Percentiles rank a stretch among this genome's conserved stretches.
These are phyloP conservation scores for Xylaria digitata DNA, from an alignment of 2,329 filamentous ascomycete species.

Conservation along the genomic window DNA sequence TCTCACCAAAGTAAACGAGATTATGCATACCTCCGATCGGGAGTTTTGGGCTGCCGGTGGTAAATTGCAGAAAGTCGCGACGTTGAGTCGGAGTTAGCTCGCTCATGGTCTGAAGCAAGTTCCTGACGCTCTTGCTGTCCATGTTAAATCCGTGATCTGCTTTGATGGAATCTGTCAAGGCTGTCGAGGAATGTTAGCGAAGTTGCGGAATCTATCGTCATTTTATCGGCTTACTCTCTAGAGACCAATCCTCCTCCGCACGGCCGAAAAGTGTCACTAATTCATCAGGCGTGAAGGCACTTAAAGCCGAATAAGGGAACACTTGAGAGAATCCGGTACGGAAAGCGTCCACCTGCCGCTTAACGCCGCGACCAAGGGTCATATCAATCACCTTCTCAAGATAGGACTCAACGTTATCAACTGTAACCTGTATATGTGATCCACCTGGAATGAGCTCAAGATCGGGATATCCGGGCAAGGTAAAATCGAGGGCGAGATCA, in stretches of 20 bases:
- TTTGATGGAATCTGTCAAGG: slow-evolving; percentile 97
- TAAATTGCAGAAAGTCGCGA: slow-evolving; percentile 96
- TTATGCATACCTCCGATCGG: slow-evolving; percentile 87
- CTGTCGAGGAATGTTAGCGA: slow-evolving; percentile 58
- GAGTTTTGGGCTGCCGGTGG: slow-evolving; percentile 96
- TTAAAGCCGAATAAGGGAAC: slow-evolving; percentile 92
- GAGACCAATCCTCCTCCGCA: slow-evolving; percentile 94
- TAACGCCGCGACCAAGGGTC: slow-evolving; percentile 89
- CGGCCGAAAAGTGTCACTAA: slow-evolving; percentile 94
- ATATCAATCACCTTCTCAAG: slow-evolving; percentile 90
- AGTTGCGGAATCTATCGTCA: slow-evolving; percentile 33
- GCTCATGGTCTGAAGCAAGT: slow-evolving; percentile 94
- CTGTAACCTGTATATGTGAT: slow-evolving; percentile 78
- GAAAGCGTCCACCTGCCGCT: slow-evolving; percentile 91
- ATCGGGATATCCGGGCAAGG: slow-evolving; percentile 86
- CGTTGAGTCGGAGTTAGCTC: slow-evolving; percentile 79
- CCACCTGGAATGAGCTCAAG: slow-evolving; percentile 86
- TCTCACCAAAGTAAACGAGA: slow-evolving; percentile 8
- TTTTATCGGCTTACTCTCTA: slow-evolving; percentile 79
- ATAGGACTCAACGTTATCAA: slow-evolving; percentile 91
- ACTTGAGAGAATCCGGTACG: slow-evolving; percentile 91
- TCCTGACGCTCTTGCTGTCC: slow-evolving; percentile 95
- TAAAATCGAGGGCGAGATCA: slow-evolving; percentile 93
- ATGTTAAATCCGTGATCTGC: slow-evolving; percentile 99
- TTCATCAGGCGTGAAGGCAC: slow-evolving; percentile 94